Evolutionary conservation across 805 yeast species (phyloP).

Genomic region (Lachancea waltii): DNA sequence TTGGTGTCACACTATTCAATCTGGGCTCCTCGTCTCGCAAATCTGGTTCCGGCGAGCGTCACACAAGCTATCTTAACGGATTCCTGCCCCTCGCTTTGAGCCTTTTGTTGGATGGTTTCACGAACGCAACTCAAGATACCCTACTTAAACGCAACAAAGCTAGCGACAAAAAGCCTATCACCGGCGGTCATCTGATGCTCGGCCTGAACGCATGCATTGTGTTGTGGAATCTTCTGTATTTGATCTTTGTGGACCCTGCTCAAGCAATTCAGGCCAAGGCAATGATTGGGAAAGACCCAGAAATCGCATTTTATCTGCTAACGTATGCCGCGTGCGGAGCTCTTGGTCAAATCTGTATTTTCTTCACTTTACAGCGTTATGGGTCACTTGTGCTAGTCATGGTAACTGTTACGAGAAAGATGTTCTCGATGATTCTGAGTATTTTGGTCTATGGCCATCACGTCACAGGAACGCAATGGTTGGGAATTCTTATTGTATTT

Average conservation of each 20-base stretch:
- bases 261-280: conserved; percentile 33
- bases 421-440: conserved; percentile 89
- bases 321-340: conserved; percentile 77
- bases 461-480: conserved; percentile 61
- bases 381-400: conserved; percentile 84
- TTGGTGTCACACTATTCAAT: conserved; percentile 79
- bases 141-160: conserved; percentile 43
- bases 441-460: conserved; percentile 82
- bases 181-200: conserved; percentile 88
- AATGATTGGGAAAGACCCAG: conserved; percentile 37
- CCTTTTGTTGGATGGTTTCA: conserved; percentile 80
- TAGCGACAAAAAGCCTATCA: conserved; percentile 37
- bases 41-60: conserved; percentile 22
- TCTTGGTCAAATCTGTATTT: conserved; percentile 90
- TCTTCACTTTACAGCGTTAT: conserved; percentile 72
- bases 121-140: conserved; percentile 90
- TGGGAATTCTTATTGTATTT: conserved; percentile 74
- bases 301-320: conserved; percentile 51
- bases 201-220: conserved; percentile 46
- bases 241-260: conserved; percentile 24
- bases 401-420: conserved; percentile 92
- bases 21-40: conserved; percentile 28
- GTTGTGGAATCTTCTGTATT: conserved; percentile 44
- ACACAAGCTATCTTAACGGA: conserved; percentile 47
- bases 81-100: conserved; percentile 51